Conservation (phyloP, 805 yeast species). For the Wilhelminamyces savonicus region DNA sequence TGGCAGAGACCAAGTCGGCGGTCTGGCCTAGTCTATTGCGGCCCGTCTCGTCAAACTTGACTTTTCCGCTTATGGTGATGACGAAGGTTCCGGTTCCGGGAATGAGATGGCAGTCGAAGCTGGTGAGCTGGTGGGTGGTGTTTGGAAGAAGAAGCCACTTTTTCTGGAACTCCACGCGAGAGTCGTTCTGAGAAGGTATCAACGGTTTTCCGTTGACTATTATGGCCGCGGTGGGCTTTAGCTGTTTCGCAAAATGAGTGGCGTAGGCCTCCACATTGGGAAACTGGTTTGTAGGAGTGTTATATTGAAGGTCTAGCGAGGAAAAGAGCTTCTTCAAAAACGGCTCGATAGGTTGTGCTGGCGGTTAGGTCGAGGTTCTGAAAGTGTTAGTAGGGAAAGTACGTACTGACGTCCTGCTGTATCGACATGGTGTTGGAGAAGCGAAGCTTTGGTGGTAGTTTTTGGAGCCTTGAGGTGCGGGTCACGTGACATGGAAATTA, state of each 20-base stretch:
- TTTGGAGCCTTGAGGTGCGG: conserved; percentile 1
- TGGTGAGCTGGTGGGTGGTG: conserved; percentile 58
- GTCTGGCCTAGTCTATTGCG: conserved; percentile 58
- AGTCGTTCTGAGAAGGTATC: conserved; percentile 14
- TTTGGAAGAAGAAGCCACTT: conserved; percentile 51
- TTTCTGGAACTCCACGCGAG: conserved; percentile 48
- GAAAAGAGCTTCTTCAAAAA: conserved; percentile 28
- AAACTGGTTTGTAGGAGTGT: conserved; percentile 14
- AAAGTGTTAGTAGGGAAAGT: neutral
- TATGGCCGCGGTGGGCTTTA: conserved; percentile 46
- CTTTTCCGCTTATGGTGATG: conserved; percentile 51
- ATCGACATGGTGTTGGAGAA: too few species aligned
- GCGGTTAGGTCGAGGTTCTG: conserved; percentile 1
- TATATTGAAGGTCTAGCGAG: conserved; percentile 31
- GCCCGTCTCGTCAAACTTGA: conserved; percentile 73
- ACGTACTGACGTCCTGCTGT: conserved; percentile 1
- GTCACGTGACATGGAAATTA: too few species aligned
- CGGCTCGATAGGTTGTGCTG: conserved; percentile 35
- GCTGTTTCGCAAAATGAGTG: conserved; percentile 43
- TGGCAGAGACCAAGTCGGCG: conserved; percentile 39
- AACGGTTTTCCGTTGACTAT: conserved; percentile 56
- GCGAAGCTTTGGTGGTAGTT: conserved; percentile 1
- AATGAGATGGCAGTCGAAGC: conserved; percentile 59
- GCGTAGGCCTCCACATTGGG: conserved; percentile 35
- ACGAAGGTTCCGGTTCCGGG: conserved; percentile 57